Percentiles rank a stretch among this genome's conserved stretches.
phyloP scores from a whole-genome alignment of 441 rosid species.

The Adansonia grandidieri region DNA sequence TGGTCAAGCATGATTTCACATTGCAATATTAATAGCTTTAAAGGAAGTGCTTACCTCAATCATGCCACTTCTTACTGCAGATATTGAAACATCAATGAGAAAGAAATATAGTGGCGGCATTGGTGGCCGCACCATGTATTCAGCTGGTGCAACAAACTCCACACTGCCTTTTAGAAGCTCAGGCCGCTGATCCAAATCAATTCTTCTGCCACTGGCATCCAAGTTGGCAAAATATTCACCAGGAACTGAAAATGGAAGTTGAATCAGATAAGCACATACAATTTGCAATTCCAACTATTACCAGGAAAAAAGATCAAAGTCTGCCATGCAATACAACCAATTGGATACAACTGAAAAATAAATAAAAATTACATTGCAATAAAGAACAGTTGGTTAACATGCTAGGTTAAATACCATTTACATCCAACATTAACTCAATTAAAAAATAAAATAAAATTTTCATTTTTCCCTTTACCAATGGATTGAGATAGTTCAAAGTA shows the following conservation, averaged over 20 bases:
- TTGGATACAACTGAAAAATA: neutral
- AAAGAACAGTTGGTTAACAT: slow-evolving; percentile 1
- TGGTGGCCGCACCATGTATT: slow-evolving; percentile 99
- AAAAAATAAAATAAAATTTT: neutral
- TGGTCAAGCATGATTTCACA: slow-evolving; percentile 1
- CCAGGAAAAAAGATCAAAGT: no score
- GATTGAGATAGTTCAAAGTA: neutral
- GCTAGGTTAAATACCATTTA: neutral
- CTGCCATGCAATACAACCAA: neutral
- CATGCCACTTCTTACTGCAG: slow-evolving; percentile 94
- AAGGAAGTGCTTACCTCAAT: slow-evolving; percentile 72
- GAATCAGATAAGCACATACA: slow-evolving; percentile 14
- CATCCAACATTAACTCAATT: neutral
- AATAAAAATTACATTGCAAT: slow-evolving; percentile 4
- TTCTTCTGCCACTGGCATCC: slow-evolving; percentile 89
- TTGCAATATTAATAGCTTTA: slow-evolving; percentile 27
- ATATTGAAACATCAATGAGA: slow-evolving; percentile 90
- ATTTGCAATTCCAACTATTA: slow-evolving; percentile 18
- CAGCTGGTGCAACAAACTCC: slow-evolving; percentile 97
- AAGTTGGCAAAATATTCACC: slow-evolving; percentile 93
- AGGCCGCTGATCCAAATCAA: slow-evolving; percentile 96
- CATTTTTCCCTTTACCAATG: neutral
- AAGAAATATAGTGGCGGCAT: slow-evolving; percentile 98
- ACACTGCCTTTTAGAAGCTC: slow-evolving; percentile 95
- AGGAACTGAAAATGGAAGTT: slow-evolving; percentile 63